Percentiles rank a stretch among this genome's conserved stretches.
phyloP scores from a whole-genome alignment of 1,139 yeast genomes.

The Eremothecium gossypii region DNA sequence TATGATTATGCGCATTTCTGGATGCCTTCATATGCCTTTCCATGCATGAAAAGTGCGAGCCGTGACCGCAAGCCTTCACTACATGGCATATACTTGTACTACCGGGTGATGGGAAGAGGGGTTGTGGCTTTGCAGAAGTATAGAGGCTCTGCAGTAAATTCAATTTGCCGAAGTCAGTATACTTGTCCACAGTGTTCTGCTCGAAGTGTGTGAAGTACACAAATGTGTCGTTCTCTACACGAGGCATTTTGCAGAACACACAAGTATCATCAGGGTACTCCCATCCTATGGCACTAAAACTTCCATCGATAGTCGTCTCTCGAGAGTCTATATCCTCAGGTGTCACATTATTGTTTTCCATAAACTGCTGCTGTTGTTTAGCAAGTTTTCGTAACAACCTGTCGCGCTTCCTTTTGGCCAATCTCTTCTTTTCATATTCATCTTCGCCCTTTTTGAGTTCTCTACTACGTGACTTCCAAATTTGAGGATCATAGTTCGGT shows the following conservation, averaged over 20 bases:
- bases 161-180: constrained; percentile 8
- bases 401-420: constrained; percentile 65
- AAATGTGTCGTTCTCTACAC: constrained; percentile 60
- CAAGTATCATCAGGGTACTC: constrained; percentile 73
- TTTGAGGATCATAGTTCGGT: constrained; percentile 24
- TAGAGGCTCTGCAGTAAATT: not conserved
- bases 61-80: constrained; percentile 85
- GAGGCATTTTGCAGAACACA: constrained; percentile 80
- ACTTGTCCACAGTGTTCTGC: constrained; percentile 21
- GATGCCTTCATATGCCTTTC: constrained; percentile 49
- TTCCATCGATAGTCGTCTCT: constrained; percentile 26
- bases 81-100: constrained; percentile 32
- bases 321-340: constrained; percentile 29
- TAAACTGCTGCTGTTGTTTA: constrained; percentile 66
- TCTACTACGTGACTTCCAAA: constrained; percentile 20
- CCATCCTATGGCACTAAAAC: constrained; percentile 43
- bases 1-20: constrained; percentile 52
- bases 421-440: constrained; percentile 48
- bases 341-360: constrained; percentile 37
- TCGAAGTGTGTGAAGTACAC: constrained; percentile 33
- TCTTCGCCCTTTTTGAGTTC: constrained; percentile 20
- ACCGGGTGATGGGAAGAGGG: constrained; percentile 7
- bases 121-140: not conserved
- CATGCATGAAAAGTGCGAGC: constrained; percentile 80
- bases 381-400: constrained; percentile 70